Evolutionary conservation across 2,329 filamentous ascomycete species (phyloP).

Genomic region (Metarhizium humberi): DNA sequence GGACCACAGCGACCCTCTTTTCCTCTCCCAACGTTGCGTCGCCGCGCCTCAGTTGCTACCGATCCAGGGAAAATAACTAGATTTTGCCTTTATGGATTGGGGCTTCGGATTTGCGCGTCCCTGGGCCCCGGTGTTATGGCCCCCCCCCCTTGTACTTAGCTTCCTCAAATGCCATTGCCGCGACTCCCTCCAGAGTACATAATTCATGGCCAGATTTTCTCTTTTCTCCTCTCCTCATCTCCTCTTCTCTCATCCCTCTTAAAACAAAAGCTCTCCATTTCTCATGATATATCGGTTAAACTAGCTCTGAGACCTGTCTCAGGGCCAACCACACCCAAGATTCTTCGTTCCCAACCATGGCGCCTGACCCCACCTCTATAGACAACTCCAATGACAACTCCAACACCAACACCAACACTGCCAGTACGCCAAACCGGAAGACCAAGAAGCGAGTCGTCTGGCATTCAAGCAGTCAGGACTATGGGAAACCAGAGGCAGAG

Average conservation of each 20-base stretch:
- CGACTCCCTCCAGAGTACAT: neutral
- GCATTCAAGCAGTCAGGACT: conserved; percentile 18
- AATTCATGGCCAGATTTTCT: neutral
- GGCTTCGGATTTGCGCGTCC: neutral
- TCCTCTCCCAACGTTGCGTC: neutral
- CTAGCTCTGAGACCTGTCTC: conserved; percentile 15
- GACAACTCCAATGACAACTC: conserved; percentile 15
- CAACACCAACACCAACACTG: conserved; percentile 11
- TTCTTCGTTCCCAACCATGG: conserved; percentile 12
- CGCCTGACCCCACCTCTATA: conserved; percentile 13
- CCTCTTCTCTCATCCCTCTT: neutral
- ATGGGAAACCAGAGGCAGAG: conserved; percentile 10
- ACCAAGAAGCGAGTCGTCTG: conserved; percentile 33
- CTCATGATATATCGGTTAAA: conserved; percentile 3
- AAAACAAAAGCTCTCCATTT: neutral
- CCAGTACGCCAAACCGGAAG: conserved; percentile 20
- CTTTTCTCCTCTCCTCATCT: neutral
- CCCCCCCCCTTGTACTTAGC: neutral
- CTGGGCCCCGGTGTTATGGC: neutral
- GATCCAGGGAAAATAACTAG: neutral
- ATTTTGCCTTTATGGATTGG: neutral
- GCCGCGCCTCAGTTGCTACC: neutral
- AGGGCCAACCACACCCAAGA: conserved; percentile 10
- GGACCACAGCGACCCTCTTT: conserved; percentile 9
- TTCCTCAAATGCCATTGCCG: neutral